Conservation (phyloP, 305 asterid genomes). For the Rubia tinctorum region DNA sequence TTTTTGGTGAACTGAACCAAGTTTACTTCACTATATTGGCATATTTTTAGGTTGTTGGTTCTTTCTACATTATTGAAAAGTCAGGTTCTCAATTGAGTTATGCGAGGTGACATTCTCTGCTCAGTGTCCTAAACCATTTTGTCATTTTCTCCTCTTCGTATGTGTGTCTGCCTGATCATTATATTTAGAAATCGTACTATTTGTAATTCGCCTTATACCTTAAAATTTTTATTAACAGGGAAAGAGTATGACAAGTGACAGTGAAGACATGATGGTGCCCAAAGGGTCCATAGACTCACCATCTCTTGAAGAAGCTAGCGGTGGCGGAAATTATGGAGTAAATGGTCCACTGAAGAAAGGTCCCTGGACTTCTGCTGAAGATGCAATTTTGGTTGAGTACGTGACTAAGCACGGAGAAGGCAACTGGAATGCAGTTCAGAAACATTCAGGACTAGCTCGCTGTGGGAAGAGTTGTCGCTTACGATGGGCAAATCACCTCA, state of each 20-base stretch:
- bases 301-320: constrained; percentile 37
- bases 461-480: constrained; percentile 87
- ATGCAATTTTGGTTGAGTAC: constrained; percentile 51
- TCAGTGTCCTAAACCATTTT: not conserved
- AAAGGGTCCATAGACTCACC: constrained; percentile 33
- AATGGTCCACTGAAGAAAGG: constrained; percentile 58
- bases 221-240: constrained; percentile 19
- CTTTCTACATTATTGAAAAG: not conserved
- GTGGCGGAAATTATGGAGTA: constrained; percentile 40
- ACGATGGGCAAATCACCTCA: constrained; percentile 81
- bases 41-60: constrained; percentile 5
- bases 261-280: constrained; percentile 37
- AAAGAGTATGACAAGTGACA: constrained; percentile 42
- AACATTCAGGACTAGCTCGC: constrained; percentile 68
- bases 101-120: constrained; percentile 8
- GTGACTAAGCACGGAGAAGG: constrained; percentile 65
- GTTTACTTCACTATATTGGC: not conserved
- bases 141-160: constrained; percentile 3
- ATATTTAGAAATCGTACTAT: not conserved
- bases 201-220: not conserved
- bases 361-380: constrained; percentile 71
- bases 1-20: not conserved
- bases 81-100: not conserved
- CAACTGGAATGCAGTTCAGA: constrained; percentile 73
- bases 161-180: not conserved